phyloP scores from a whole-genome alignment of 2,329 filamentous ascomycete species.

The Xylariales sp. region DNA sequence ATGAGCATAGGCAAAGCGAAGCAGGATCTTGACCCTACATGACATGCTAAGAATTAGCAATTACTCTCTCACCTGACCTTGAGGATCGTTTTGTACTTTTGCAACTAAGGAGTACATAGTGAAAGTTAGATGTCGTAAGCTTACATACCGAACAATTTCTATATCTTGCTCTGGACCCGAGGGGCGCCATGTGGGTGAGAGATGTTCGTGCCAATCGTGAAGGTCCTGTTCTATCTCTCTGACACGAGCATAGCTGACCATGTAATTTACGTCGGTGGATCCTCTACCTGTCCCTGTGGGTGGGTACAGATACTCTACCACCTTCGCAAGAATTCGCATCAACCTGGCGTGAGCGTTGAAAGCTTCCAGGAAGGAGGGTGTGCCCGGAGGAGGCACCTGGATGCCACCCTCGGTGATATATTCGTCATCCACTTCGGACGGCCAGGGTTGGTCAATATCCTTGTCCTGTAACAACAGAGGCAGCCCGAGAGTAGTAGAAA shows the following conservation, averaged over 20 bases:
- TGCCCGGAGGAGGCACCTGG: slow-evolving; percentile 44
- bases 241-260: slow-evolving; percentile 55
- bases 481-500: slow-evolving; percentile 59
- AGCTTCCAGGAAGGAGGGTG: slow-evolving; percentile 52
- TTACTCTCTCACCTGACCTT: too few species aligned
- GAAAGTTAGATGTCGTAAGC: neutral
- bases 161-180: slow-evolving; percentile 66
- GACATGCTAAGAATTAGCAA: neutral
- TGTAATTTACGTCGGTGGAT: slow-evolving; percentile 41
- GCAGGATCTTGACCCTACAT: slow-evolving; percentile 57
- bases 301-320: slow-evolving; percentile 59
- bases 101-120: too few species aligned
- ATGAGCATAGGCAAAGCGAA: slow-evolving; percentile 71
- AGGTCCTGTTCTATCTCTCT: slow-evolving; percentile 58
- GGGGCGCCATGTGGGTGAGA: slow-evolving; percentile 76
- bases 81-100: too few species aligned
- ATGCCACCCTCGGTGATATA: slow-evolving; percentile 55
- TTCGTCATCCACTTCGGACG: slow-evolving; percentile 59
- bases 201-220: slow-evolving; percentile 52
- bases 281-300: slow-evolving; percentile 45
- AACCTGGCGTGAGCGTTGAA: slow-evolving; percentile 58
- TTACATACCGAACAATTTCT: slow-evolving; percentile 64
- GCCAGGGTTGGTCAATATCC: slow-evolving; percentile 59
- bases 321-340: slow-evolving; percentile 55
- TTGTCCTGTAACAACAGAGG: slow-evolving; percentile 55